Conservation (phyloP, 495 filamentous ascomycete species). For the Apiosordaria backusii region DNA sequence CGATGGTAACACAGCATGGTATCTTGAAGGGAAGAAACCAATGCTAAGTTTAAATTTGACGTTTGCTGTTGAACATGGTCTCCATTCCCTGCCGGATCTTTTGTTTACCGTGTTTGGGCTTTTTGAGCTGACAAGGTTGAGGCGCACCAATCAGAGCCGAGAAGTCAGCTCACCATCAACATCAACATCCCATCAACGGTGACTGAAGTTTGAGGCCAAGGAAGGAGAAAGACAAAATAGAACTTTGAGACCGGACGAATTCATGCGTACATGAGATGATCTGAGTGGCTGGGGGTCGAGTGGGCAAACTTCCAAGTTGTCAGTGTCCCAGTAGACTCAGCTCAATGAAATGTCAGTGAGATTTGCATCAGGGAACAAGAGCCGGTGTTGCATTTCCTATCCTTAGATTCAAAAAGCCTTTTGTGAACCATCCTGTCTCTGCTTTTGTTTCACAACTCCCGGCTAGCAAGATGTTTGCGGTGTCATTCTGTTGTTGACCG, state of each 20-base stretch:
- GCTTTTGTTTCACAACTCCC: background rate
- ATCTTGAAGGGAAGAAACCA: background rate
- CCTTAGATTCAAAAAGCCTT: no score
- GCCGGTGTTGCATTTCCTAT: background rate
- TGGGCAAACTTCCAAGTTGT: background rate
- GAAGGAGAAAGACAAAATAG: background rate
- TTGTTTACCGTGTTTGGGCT: background rate
- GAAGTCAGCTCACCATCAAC: background rate
- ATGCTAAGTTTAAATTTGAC: background rate
- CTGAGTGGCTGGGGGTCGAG: background rate
- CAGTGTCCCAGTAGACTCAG: background rate
- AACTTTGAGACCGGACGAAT: background rate
- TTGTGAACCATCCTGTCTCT: background rate
- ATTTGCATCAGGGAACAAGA: background rate
- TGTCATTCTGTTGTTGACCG: no score
- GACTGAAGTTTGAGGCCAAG: no score
- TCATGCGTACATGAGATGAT: background rate
- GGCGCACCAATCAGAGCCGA: background rate
- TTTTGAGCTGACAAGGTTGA: background rate
- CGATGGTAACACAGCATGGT: background rate
- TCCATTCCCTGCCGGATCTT: no score
- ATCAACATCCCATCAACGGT: background rate
- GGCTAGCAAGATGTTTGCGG: no score
- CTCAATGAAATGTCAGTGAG: background rate
- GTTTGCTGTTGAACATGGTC: background rate